These are phyloP conservation scores for Lophium mytilinum DNA, from an alignment of 495 filamentous ascomycete genomes.

Conservation along the genomic window DNA sequence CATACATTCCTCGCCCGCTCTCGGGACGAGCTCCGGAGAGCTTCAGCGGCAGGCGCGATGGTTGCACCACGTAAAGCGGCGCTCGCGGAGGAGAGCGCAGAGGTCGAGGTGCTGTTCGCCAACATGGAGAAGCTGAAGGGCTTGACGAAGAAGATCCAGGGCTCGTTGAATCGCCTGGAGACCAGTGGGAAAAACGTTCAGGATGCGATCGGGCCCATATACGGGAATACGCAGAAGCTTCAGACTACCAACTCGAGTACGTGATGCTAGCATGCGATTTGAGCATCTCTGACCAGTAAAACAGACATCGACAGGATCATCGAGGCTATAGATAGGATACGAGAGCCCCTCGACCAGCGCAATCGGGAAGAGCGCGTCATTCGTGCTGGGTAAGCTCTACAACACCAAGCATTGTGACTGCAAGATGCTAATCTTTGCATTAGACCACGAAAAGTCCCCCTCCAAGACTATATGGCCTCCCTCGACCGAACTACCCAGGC, in stretches of 20 bases:
- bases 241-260: slow-evolving; percentile 73
- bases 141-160: slow-evolving; percentile 89
- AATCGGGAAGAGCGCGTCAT: slow-evolving; percentile 87
- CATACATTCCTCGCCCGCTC: too few relatives aligned
- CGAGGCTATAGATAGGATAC: slow-evolving; percentile 76
- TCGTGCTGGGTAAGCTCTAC: slow-evolving; percentile 55
- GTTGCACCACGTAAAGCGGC: slow-evolving; percentile 31
- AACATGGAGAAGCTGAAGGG: slow-evolving; percentile 58
- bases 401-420: background rate
- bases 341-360: slow-evolving; percentile 80
- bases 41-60: slow-evolving; percentile 11
- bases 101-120: slow-evolving; percentile 61
- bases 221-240: slow-evolving; percentile 82
- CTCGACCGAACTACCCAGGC: slow-evolving; percentile 81
- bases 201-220: slow-evolving; percentile 85
- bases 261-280: slow-evolving; percentile 19
- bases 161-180: slow-evolving; percentile 75
- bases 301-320: slow-evolving; percentile 78
- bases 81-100: slow-evolving; percentile 63
- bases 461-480: slow-evolving; percentile 80
- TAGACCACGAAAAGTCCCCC: slow-evolving; percentile 67
- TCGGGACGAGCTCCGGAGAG: background rate
- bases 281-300: background rate
- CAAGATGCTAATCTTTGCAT: slow-evolving; percentile 13
- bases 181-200: slow-evolving; percentile 81